Base-by-base conservation (phyloP, 2,329 filamentous ascomycete genomes). In the Aspergillus calidoustus region DNA sequence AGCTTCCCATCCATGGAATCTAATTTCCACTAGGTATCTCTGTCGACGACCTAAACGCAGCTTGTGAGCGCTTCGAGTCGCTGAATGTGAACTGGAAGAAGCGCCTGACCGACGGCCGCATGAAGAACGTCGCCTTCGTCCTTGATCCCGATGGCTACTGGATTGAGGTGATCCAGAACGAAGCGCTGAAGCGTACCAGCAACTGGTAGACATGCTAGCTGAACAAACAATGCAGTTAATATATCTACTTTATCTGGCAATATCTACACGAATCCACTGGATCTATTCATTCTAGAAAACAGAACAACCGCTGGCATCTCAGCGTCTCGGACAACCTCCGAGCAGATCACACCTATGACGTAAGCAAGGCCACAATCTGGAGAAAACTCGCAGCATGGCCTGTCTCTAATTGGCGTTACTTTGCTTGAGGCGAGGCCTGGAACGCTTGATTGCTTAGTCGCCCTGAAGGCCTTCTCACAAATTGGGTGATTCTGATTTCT, bases 121-220 rank as follows among this genome's bases (percentile, higher is more conserved):
- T 97, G 93, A 94, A 91, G 84, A 92, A 95, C 67, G 89, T 98
- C 57, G 95, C 95, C 0, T 98, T 98, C 74, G 80, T 98, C 51
- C 82, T 97, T 52, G 94, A 94, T 69, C 93, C 93, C 0, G 93
- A 97, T 78, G 87, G 86, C 53, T 96, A 96, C 80, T 96, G 91
- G 91, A 85, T 81, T 62, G 86, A 88, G 74, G 78, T 89, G 38
- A 81, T 97, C 54, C 92, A 96, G 81, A 96, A 96, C 71, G 75
- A 82, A 69, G 67, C 67, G 3, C 64, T 80, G 59, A 81, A 81
- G 72, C 77, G 74, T 57, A 77, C 74, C 61, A 71, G 71, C 66
- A 74, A 81, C 66, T 78, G 76, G 77, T 79, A 47, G 25, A 28
- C 6, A 28, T 28, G 25, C 25, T 7, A 2, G 2, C 25, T 28